Conservation (phyloP, 106 monocot genomes). For the Platanthera zijinensis region DNA sequence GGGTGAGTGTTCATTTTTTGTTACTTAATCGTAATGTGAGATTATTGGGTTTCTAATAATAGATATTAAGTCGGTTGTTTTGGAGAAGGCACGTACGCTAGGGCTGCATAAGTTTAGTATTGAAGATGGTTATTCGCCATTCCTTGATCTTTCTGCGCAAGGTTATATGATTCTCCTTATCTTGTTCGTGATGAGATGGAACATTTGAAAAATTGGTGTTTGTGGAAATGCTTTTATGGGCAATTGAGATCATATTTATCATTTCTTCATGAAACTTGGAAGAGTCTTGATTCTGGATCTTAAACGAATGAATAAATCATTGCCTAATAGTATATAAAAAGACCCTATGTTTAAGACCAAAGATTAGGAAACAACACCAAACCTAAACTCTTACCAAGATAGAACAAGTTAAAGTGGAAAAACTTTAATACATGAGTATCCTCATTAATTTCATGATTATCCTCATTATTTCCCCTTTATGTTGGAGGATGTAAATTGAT, state of each 20-base stretch:
- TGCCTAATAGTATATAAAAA: no score
- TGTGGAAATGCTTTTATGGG: not conserved
- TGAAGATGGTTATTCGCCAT: not conserved
- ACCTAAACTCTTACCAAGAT: no score
- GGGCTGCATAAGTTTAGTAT: not conserved
- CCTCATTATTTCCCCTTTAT: not conserved
- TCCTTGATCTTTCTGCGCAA: not conserved
- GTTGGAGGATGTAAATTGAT: no score
- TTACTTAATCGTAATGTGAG: not conserved
- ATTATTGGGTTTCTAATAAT: not conserved
- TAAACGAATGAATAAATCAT: no score
- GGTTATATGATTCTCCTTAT: not conserved
- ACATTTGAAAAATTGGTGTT: not conserved
- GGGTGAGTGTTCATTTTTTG: constrained; percentile 16
- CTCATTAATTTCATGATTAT: no score
- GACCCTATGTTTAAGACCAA: no score
- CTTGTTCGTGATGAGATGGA: not conserved
- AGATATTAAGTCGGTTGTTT: not conserved
- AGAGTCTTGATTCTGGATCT: no score
- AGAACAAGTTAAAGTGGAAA: no score
- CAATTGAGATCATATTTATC: not conserved
- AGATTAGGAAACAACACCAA: no score
- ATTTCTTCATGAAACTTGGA: no score
- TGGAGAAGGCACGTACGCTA: not conserved
- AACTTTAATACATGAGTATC: no score